These are phyloP conservation scores for Clitopilus hobsonii DNA, from an alignment of 768 basidiomycete genomes.

Conservation along the genomic window DNA sequence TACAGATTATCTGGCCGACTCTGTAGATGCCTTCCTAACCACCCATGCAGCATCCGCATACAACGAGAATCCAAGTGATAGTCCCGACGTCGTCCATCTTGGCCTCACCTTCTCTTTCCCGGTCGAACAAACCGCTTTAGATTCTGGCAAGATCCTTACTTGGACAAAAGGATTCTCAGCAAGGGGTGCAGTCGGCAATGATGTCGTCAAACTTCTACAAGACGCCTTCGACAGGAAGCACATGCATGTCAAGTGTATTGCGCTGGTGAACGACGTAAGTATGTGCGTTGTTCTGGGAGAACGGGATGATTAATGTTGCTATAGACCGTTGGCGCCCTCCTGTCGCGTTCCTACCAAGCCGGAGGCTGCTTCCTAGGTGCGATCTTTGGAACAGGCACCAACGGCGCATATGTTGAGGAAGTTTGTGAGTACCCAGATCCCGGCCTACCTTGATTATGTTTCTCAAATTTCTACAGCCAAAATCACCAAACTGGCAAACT, in stretches of 20 bases:
- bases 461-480: constrained; percentile 37
- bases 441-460: neutral
- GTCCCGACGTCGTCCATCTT: constrained; percentile 45
- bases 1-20: constrained; percentile 94
- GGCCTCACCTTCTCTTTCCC: constrained; percentile 98
- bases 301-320: constrained; percentile 2
- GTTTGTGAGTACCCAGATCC: constrained; percentile 35
- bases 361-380: constrained; percentile 87
- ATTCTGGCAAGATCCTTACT: constrained; percentile 84
- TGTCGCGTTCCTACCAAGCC: constrained; percentile 90
- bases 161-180: constrained; percentile 98
- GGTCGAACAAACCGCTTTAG: constrained; percentile 92
- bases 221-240: constrained; percentile 91
- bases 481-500: constrained; percentile 77
- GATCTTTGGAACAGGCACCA: constrained; percentile 98
- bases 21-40: constrained; percentile 92
- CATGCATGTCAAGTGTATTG: constrained; percentile 86
- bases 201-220: constrained; percentile 86
- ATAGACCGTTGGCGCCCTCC: constrained; percentile 92
- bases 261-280: constrained; percentile 90
- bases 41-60: constrained; percentile 44
- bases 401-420: constrained; percentile 94
- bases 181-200: constrained; percentile 83
- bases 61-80: constrained; percentile 14
- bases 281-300: neutral